phyloP scores from a whole-genome alignment of 2,329 filamentous ascomycete species.

The Cordyceps farinosa region DNA sequence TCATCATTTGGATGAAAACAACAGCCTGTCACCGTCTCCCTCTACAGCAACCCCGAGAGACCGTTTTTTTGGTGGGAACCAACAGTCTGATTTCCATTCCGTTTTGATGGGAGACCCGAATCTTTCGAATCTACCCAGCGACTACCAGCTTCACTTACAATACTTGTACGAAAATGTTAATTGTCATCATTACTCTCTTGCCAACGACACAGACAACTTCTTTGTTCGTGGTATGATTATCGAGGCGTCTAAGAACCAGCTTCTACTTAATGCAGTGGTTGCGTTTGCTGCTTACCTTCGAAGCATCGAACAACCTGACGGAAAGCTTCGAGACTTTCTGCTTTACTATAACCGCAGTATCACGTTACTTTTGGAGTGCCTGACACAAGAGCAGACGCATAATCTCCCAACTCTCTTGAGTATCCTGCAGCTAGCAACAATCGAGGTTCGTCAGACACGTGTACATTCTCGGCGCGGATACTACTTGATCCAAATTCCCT shows the following conservation, averaged over 20 bases:
- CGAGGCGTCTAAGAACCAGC: conserved; percentile 69
- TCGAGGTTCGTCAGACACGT: conserved; percentile 64
- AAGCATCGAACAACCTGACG: conserved; percentile 65
- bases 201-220: conserved; percentile 68
- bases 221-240: conserved; percentile 68
- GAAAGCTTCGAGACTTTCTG: conserved; percentile 76
- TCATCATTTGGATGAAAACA: conserved; percentile 49
- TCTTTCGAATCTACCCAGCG: conserved; percentile 59
- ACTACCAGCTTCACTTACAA: conserved; percentile 72
- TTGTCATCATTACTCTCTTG: conserved; percentile 77
- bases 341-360: conserved; percentile 90
- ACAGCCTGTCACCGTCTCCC: conserved; percentile 50
- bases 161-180: conserved; percentile 78
- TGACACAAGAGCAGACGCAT: conserved; percentile 68
- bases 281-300: conserved; percentile 87
- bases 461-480: neutral
- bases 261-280: conserved; percentile 80
- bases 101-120: conserved; percentile 32
- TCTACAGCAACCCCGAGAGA: conserved; percentile 36
- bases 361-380: conserved; percentile 65
- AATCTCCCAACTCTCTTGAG: conserved; percentile 75
- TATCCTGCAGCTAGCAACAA: conserved; percentile 86
- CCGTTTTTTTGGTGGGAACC: conserved; percentile 5
- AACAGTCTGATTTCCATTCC: conserved; percentile 25
- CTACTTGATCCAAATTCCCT: neutral